These are phyloP conservation scores for Trichoderma simmonsii DNA, from an alignment of 2,329 filamentous ascomycete species.

Conservation along the genomic window DNA sequence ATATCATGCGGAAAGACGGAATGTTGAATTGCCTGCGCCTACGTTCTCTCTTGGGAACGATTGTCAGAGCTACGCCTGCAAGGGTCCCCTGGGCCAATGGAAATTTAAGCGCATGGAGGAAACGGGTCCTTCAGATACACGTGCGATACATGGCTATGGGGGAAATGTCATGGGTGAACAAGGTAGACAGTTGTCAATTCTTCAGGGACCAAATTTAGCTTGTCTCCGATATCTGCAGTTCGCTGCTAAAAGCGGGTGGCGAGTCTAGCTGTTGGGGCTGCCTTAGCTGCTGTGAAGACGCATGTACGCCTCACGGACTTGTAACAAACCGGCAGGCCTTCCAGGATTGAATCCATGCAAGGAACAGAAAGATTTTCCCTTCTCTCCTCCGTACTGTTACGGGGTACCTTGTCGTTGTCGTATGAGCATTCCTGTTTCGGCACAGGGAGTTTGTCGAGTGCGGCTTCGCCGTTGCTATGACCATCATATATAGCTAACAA, in stretches of 20 bases:
- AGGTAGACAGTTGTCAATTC: neutral
- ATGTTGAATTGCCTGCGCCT: neutral
- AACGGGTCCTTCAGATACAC: neutral
- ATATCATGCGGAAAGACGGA: neutral
- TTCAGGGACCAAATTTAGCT: neutral
- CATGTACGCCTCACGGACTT: neutral
- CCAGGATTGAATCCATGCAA: neutral
- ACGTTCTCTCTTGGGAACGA: neutral
- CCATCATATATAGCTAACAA: neutral
- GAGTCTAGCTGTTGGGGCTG: neutral
- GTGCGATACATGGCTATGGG: neutral
- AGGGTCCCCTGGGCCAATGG: neutral
- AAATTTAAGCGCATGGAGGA: neutral
- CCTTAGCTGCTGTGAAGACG: neutral
- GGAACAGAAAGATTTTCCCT: neutral
- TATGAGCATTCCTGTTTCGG: neutral
- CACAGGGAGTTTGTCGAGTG: neutral
- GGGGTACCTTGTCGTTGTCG: neutral
- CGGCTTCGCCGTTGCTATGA: neutral
- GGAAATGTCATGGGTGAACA: neutral
- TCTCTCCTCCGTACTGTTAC: neutral
- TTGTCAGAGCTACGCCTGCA: neutral
- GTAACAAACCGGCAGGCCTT: neutral
- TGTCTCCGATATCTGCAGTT: neutral
- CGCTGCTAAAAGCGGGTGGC: neutral